Evolutionary conservation across 441 rosid genomes (phyloP), one percentile per base, ranked within the genome.

Genomic region (Jatropha podagrica): DNA sequence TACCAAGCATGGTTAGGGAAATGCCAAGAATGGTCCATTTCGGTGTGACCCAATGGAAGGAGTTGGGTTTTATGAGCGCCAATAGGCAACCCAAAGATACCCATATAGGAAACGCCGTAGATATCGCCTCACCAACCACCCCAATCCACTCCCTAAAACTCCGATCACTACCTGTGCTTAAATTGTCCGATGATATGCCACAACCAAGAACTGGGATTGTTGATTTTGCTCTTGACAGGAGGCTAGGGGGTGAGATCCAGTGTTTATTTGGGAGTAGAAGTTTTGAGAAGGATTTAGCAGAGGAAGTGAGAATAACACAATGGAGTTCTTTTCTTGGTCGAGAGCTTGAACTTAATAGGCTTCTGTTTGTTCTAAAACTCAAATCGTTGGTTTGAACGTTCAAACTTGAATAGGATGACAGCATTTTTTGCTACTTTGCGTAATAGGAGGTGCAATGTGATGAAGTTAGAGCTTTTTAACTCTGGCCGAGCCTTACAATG

Each of bases 21-120:
- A 94, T 77, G 48, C 95, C 96, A 59, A 77, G 32, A 66, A 87
- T 84, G 56, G 87, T 87, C 93, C 80, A 89, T 61, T 82, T 80
- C 23, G 98, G 97, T 42, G 88, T 86, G 65, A 94, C 93, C 98
- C 97, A 92, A 68, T 76, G 74, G 87, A 87, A 94, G 23, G 86
- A 74, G 74, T 73, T 80, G 13, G 97, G 97, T 68, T 77, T 89
- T 72, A 91, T 11, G 67, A 94, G 78, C 70, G 95, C 97, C 82
- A 89, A 71, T 20, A 91, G 75, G 73, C 97, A 92, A 68, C 93
- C 97, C 62, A 94, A 49, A 73, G 92, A 86, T 49, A 92, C 97
- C 98, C 97, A 94, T 76, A 92, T 3, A 6, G 97, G 97, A 78
- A 94, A 92, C 38, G 96, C 93, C 27, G 89, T 89, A 49, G 97